phyloP scores from a whole-genome alignment of 2,329 filamentous ascomycete species.

The Monosporascus ibericus region DNA sequence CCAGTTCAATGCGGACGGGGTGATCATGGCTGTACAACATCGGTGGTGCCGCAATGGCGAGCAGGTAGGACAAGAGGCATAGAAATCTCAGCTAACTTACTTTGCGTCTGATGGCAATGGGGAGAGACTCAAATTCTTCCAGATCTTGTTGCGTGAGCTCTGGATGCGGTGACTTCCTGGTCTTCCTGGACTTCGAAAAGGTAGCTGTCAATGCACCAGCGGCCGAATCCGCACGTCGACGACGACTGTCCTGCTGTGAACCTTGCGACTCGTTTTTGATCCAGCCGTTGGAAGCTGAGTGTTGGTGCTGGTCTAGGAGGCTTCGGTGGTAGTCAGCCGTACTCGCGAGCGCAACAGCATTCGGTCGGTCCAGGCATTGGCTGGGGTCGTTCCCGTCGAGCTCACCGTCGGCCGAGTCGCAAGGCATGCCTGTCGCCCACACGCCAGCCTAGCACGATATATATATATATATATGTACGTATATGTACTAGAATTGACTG shows the following conservation, averaged over 20 bases:
- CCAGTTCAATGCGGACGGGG: no score
- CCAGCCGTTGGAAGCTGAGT: background rate
- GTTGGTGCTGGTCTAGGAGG: slow-evolving; percentile 16
- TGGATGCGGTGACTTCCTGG: slow-evolving; percentile 12
- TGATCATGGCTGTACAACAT: no score
- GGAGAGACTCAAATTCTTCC: slow-evolving; percentile 45
- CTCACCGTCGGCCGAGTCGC: background rate
- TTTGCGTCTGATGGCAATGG: slow-evolving; percentile 44
- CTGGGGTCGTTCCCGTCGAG: slow-evolving; percentile 13
- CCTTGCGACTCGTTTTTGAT: slow-evolving; percentile 5
- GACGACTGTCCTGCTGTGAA: slow-evolving; percentile 1
- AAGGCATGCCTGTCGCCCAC: slow-evolving; percentile 1
- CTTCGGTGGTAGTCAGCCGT: slow-evolving; percentile 21
- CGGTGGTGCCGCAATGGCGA: no score
- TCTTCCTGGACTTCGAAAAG: slow-evolving; percentile 1
- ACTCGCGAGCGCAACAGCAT: slow-evolving; percentile 9
- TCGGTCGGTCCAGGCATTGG: slow-evolving; percentile 7
- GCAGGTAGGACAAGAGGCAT: background rate
- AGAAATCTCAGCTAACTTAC: slow-evolving; percentile 28
- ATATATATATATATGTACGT: no score
- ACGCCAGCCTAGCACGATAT: background rate
- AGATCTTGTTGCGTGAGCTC: slow-evolving; percentile 29
- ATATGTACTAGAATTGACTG: no score
- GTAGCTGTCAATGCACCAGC: background rate
- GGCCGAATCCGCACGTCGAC: background rate